Evolutionary conservation across 129 eudicot species (phyloP).

Genomic region (Tagetes patula): DNA sequence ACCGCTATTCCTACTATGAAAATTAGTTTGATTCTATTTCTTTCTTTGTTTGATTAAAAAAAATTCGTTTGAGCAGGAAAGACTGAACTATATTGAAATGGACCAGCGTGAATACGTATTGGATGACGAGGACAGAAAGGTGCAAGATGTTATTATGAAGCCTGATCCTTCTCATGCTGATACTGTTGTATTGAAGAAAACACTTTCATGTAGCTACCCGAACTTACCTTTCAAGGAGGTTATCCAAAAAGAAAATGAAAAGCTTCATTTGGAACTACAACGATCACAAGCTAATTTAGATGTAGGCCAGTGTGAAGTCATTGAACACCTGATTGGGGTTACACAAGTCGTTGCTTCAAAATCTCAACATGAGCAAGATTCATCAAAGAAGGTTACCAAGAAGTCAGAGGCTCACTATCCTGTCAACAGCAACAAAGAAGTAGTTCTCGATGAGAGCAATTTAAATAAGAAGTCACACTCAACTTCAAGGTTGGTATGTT

Average conservation of each 20-base stretch:
- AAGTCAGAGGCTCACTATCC: slow-evolving; percentile 19
- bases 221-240: slow-evolving; percentile 71
- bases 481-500: slow-evolving; percentile 62
- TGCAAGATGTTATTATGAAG: slow-evolving; percentile 77
- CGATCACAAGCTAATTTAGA: slow-evolving; percentile 87
- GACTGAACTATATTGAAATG: slow-evolving; percentile 70
- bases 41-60: not conserved
- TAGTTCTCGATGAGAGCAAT: slow-evolving; percentile 38
- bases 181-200: slow-evolving; percentile 68
- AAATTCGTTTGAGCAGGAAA: slow-evolving; percentile 54
- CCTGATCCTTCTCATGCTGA: slow-evolving; percentile 70
- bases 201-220: slow-evolving; percentile 97
- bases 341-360: slow-evolving; percentile 72
- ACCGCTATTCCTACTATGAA: not conserved
- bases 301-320: slow-evolving; percentile 86
- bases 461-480: slow-evolving; percentile 39
- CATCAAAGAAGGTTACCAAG: slow-evolving; percentile 50
- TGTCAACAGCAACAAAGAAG: slow-evolving; percentile 41
- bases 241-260: slow-evolving; percentile 74
- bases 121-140: slow-evolving; percentile 84
- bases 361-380: slow-evolving; percentile 51
- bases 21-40: not conserved
- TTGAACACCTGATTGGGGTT: slow-evolving; percentile 81
- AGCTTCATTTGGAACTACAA: slow-evolving; percentile 84
- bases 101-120: slow-evolving; percentile 85